Evolutionary conservation across 208 protist species (phyloP).

Genomic region (Dictyostelium gargantuum): DNA sequence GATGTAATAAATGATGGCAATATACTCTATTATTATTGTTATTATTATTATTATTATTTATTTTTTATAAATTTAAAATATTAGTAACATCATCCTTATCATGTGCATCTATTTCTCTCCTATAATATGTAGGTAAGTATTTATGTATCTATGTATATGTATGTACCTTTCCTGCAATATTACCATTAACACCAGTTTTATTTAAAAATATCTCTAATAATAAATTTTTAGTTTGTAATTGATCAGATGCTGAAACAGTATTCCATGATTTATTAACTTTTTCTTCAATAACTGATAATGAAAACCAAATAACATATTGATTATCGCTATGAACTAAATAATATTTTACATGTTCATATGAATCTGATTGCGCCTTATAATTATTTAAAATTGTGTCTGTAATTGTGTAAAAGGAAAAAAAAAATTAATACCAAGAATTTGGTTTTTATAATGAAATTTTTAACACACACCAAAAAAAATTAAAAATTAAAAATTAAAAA

Average conservation of each 20-base stretch:
- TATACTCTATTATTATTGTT: background rate
- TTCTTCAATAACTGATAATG: conserved; percentile 7
- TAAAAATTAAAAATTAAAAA: background rate
- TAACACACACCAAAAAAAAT: background rate
- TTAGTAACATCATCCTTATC: too few relatives aligned
- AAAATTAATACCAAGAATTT: background rate
- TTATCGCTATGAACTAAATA: conserved; percentile 6
- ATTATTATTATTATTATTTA: background rate
- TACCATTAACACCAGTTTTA: background rate
- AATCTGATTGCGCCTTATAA: conserved; percentile 19
- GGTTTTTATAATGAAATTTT: too few relatives aligned
- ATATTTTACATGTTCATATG: conserved; percentile 51
- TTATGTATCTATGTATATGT: too few relatives aligned
- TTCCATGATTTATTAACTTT: conserved; percentile 36
- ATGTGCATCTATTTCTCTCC: too few relatives aligned
- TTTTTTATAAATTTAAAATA: background rate
- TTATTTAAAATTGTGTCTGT: conserved; percentile 10
- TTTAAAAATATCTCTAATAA: conserved; percentile 21
- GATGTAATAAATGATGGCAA: background rate
- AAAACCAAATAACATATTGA: conserved; percentile 37
- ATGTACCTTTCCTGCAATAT: background rate
- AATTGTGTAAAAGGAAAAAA: background rate
- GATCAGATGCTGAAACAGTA: background rate
- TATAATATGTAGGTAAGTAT: background rate
- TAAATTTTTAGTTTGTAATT: background rate